phyloP scores from a whole-genome alignment of 2,329 filamentous ascomycete genomes.

The Colletotrichum kahawae region DNA sequence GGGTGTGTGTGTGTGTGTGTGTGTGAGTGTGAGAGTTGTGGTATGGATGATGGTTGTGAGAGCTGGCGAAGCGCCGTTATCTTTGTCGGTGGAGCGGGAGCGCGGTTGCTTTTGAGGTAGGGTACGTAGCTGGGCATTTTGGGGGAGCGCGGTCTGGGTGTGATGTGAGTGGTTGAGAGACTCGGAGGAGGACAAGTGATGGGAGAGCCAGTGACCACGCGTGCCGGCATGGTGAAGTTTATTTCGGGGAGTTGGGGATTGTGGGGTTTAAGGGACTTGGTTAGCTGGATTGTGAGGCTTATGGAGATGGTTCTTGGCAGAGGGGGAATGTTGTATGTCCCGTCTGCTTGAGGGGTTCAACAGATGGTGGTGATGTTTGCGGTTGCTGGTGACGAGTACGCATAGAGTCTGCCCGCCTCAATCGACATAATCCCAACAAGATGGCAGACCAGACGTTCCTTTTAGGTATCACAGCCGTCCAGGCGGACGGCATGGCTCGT shows the following conservation, averaged over 20 bases:
- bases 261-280: background rate
- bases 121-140: background rate
- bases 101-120: background rate
- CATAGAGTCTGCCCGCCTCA: background rate
- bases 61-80: background rate
- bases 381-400: background rate
- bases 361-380: background rate
- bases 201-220: too few relatives aligned
- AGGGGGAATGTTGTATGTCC: background rate
- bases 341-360: background rate
- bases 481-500: background rate
- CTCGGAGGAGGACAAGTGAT: background rate
- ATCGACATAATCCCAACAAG: background rate
- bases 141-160: background rate
- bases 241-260: background rate
- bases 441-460: background rate
- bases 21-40: background rate
- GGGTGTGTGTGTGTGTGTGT: background rate
- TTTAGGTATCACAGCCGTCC: background rate
- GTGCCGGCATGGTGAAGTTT: background rate
- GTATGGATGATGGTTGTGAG: background rate
- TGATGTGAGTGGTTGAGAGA: background rate
- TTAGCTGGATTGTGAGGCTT: background rate
- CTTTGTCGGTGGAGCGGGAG: background rate
- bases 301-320: background rate